phyloP scores from a whole-genome alignment of 2,329 filamentous ascomycete genomes.

The Fusarium fracticaudum region DNA sequence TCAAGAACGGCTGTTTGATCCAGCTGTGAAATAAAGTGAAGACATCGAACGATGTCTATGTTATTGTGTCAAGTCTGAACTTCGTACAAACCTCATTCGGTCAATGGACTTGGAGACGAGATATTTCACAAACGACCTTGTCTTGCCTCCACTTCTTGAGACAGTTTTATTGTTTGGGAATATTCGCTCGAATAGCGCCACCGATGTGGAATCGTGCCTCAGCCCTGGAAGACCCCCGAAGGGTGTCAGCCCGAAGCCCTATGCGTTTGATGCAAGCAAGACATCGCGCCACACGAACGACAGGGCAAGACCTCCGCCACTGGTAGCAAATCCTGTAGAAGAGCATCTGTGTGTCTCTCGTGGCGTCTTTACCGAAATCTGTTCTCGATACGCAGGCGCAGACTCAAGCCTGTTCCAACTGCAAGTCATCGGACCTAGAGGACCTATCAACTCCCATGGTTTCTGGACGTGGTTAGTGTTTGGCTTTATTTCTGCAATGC shows the following conservation, averaged over 20 bases:
- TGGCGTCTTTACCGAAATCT: constrained; percentile 15
- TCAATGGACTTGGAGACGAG: not conserved
- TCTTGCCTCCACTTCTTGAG: not conserved
- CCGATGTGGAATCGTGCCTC: not conserved
- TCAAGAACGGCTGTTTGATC: constrained; percentile 20
- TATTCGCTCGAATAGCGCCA: not conserved
- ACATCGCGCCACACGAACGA: constrained; percentile 12
- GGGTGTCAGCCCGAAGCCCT: not conserved
- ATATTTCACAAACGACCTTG: constrained; percentile 8
- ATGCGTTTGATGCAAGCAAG: constrained; percentile 11
- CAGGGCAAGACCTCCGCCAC: constrained; percentile 8
- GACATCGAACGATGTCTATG: constrained; percentile 6
- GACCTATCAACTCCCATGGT: constrained; percentile 18
- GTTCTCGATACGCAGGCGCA: constrained; percentile 8
- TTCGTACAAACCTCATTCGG: not conserved
- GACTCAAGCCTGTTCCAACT: not conserved
- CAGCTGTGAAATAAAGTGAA: constrained; percentile 13
- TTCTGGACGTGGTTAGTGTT: not conserved
- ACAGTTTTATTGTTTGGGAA: not conserved
- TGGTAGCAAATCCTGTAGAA: constrained; percentile 13
- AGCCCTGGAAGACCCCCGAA: constrained; percentile 1
- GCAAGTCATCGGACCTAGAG: constrained; percentile 9
- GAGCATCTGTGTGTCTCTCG: constrained; percentile 12
- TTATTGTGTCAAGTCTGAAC: not conserved
- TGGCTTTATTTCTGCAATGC: constrained; percentile 9